Percentiles rank a stretch among this genome's conserved stretches.
These are phyloP conservation scores for Linderina pennispora DNA, from an alignment of 192 early-diverging fungal genomes.

Conservation along the genomic window DNA sequence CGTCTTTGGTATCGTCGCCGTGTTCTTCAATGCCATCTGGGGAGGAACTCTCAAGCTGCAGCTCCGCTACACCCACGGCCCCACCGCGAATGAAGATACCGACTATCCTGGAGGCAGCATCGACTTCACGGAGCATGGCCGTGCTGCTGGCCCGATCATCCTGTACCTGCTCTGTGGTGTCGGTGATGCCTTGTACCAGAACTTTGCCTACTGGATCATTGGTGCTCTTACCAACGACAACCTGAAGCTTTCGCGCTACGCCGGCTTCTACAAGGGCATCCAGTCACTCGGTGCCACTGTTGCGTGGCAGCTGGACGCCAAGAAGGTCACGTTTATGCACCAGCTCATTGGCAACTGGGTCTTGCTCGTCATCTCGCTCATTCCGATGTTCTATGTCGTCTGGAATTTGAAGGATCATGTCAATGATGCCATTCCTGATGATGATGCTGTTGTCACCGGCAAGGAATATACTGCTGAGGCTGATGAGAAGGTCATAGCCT, in stretches of 20 bases:
- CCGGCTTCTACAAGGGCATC: slow-evolving; percentile 75
- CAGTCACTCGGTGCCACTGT: slow-evolving; percentile 61
- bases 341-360: slow-evolving; percentile 14
- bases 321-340: slow-evolving; percentile 19
- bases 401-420: neutral
- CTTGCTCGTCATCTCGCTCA: neutral
- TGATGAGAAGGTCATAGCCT: too few relatives aligned
- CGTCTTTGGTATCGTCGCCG: slow-evolving; percentile 32
- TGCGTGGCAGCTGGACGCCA: slow-evolving; percentile 37
- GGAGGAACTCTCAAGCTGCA: too few relatives aligned
- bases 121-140: neutral
- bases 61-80: too few relatives aligned
- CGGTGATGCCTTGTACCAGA: slow-evolving; percentile 67
- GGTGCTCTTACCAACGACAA: slow-evolving; percentile 67
- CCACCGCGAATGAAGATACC: too few relatives aligned
- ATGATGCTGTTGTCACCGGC: too few relatives aligned
- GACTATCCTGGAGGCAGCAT: neutral
- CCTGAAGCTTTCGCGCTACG: slow-evolving; percentile 50
- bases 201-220: slow-evolving; percentile 65
- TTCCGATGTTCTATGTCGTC: neutral
- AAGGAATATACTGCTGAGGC: too few relatives aligned
- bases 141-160: slow-evolving; percentile 37
- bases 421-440: neutral
- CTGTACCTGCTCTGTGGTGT: slow-evolving; percentile 62
- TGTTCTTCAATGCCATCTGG: too few relatives aligned